Percentiles rank a stretch among this genome's conserved stretches.
Evolutionary conservation across 1,284 basidiomycete genomes (phyloP).

Genomic region (Xanthoconium separans): DNA sequence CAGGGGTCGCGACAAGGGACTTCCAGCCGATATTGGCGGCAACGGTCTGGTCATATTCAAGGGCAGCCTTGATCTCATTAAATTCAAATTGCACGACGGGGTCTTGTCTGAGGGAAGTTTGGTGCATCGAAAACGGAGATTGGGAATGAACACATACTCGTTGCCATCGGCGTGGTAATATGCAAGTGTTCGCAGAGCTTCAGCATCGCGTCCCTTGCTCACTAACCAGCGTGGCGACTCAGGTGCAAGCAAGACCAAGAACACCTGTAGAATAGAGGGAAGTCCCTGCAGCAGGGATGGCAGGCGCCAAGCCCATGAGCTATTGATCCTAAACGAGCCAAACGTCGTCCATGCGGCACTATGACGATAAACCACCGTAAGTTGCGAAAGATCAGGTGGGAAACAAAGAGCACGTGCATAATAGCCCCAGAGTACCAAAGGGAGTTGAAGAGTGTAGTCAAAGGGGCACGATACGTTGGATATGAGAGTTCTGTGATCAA

Average conservation of each 20-base stretch:
- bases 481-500: constrained; percentile 77
- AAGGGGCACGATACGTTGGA: constrained; percentile 69
- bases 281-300: constrained; percentile 68
- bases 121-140: background rate
- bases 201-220: constrained; percentile 59
- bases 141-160: constrained; percentile 40
- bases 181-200: constrained; percentile 64
- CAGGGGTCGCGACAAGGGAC: constrained; percentile 54
- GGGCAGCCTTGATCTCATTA: constrained; percentile 76
- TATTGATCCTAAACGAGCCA: constrained; percentile 66
- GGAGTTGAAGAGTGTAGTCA: constrained; percentile 75
- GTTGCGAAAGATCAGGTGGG: background rate
- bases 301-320: constrained; percentile 74
- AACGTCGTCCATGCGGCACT: constrained; percentile 77
- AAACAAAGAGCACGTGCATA: constrained; percentile 43
- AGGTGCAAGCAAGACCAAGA: constrained; percentile 59
- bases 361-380: background rate
- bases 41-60: constrained; percentile 60
- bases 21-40: constrained; percentile 61
- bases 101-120: constrained; percentile 65
- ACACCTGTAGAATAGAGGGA: constrained; percentile 63
- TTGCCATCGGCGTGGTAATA: constrained; percentile 78
- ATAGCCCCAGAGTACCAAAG: constrained; percentile 80
- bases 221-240: constrained; percentile 75
- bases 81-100: constrained; percentile 75